Base-by-base conservation (phyloP, 768 basidiomycete genomes). In the Mrakia gelida region DNA sequence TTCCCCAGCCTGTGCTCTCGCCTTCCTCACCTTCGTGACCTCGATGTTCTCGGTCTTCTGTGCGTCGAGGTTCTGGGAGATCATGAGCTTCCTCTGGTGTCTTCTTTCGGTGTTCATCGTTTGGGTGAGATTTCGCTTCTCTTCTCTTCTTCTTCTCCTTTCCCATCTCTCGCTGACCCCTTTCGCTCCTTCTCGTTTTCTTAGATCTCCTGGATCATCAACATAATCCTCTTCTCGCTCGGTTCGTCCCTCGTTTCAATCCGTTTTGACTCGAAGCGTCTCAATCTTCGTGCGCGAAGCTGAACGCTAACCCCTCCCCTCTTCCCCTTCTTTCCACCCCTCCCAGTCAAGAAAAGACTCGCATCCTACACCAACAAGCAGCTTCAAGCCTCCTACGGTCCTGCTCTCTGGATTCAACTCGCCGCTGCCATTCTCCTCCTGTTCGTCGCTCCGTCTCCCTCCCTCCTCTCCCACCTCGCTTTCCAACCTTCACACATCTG, bases 381-480 rank as follows among this genome's bases (percentile, higher is more conserved):
- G 21, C 63, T 75, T 49, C 18, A 8, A 3, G 75, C 62, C 30
- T 34, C 65, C 41, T 75, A 52, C 34, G 75, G 75, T 18, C 63
- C 63, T 18, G 75, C 75, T 2, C 49, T 75, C 7, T 75, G 75
- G 75, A 75, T 75, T 38, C 75, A 75, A 21, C 63, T 75, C 13
- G 63, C 75, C 0, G 63, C 75, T 26, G 63, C 75, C 9, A 45
- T 75, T 45, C 45, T 75, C 30, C 75, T 75, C 32, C 75, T 75
- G 75, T 75, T 43, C 75, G 75, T 75, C 75, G 4, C 38, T 30
- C 21, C 38, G 26, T 43, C 32, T 41, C 38, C 13, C n/a, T n/a
- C 21, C 9, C 2, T 34, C 71, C 43, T 56, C 52, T 23, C 23
- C 71, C 52, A 21, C n/a, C 61, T 30, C 9, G 1, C 0, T 54